phyloP scores from a whole-genome alignment of 345 rosid species.

The Linum tenue region DNA sequence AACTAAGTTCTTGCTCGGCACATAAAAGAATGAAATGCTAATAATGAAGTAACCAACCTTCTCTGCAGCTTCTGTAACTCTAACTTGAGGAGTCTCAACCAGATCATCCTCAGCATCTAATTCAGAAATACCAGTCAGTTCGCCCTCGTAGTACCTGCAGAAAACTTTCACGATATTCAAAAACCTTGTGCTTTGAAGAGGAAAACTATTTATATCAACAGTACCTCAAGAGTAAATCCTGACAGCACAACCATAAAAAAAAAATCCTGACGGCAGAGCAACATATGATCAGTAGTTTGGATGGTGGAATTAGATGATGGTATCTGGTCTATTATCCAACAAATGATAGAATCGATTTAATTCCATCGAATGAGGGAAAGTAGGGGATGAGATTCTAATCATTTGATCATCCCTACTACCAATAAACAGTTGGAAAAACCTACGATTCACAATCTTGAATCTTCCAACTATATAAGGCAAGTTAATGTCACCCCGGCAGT shows the following conservation, averaged over 20 bases:
- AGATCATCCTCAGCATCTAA: slow-evolving; percentile 36
- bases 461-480: too few relatives aligned
- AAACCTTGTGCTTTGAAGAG: too few relatives aligned
- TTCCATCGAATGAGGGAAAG: too few relatives aligned
- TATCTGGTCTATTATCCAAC: too few relatives aligned
- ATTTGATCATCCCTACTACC: too few relatives aligned
- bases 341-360: too few relatives aligned
- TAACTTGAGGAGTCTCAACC: slow-evolving; percentile 39
- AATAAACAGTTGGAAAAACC: too few relatives aligned
- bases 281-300: not conserved
- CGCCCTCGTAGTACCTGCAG: slow-evolving; percentile 85
- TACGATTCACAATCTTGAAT: too few relatives aligned
- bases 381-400: too few relatives aligned
- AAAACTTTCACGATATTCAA: not conserved
- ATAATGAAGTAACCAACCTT: slow-evolving; percentile 39
- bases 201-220: too few relatives aligned
- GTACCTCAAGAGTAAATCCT: not conserved
- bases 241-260: not conserved
- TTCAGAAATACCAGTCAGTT: slow-evolving; percentile 63
- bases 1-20: not conserved
- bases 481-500: too few relatives aligned
- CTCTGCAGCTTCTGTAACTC: slow-evolving; percentile 79
- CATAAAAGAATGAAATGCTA: not conserved
- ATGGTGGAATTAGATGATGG: too few relatives aligned
- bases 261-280: not conserved